Conservation (phyloP, 2,329 filamentous ascomycete genomes). For the Grosmannia serpens region DNA sequence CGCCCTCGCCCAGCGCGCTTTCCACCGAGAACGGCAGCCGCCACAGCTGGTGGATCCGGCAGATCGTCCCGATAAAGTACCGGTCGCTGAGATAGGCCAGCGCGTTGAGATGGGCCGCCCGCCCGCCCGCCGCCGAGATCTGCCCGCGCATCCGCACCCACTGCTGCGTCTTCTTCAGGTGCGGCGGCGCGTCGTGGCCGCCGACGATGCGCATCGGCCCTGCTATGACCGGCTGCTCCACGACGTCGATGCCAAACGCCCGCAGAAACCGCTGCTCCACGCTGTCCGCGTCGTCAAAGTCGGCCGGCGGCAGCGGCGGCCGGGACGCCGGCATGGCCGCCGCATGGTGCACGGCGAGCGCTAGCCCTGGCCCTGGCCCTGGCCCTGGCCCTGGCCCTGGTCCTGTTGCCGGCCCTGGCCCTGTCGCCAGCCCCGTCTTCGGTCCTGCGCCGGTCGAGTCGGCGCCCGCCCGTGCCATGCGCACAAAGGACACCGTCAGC, state of each 20-base stretch:
- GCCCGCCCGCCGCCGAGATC: conserved; percentile 63
- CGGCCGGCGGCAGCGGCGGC: conserved; percentile 21
- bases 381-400: too few relatives aligned
- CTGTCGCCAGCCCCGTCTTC: neutral
- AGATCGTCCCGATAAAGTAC: conserved; percentile 85
- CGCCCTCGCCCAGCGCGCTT: conserved; percentile 31
- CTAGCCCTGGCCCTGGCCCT: conserved; percentile 29
- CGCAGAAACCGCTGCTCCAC: conserved; percentile 31
- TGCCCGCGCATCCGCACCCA: conserved; percentile 64
- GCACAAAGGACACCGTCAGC: conserved; percentile 81
- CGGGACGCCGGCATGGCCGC: conserved; percentile 10
- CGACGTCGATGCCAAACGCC: conserved; percentile 6
- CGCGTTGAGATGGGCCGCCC: conserved; percentile 72
- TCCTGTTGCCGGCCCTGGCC: neutral
- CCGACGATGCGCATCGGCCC: conserved; percentile 29
- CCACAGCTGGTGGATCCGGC: conserved; percentile 70
- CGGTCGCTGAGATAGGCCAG: conserved; percentile 89
- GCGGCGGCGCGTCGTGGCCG: conserved; percentile 36
- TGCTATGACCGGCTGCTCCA: conserved; percentile 31
- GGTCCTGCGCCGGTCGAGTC: conserved; percentile 17
- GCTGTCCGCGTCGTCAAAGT: conserved; percentile 29
- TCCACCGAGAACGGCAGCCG: conserved; percentile 47
- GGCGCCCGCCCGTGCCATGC: conserved; percentile 43
- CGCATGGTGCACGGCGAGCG: conserved; percentile 16
- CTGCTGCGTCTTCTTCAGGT: conserved; percentile 56